Evolutionary conservation across 2,329 filamentous ascomycete genomes (phyloP), one percentile per base, ranked within the genome.

Genomic region (Taxawa tesnikishii): DNA sequence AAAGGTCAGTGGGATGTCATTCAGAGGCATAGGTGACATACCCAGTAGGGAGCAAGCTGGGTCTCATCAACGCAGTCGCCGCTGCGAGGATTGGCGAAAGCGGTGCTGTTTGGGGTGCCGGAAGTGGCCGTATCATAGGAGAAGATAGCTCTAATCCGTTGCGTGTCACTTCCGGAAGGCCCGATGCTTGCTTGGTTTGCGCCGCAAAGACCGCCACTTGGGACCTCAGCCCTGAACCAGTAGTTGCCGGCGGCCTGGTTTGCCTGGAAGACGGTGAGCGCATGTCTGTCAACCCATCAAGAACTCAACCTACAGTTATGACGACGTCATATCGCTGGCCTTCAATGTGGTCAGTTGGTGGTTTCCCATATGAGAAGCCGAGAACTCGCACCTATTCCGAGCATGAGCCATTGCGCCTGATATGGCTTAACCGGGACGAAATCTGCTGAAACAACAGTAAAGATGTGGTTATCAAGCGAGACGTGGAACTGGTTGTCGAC

Each of bases 251-350:
- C 43, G 4, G 58, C 50, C 39, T 63, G 59, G 34, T 63, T 60
- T 16, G 61, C 58, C 28, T 46, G 44, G 14, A n/a, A n/a, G n/a
- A n/a, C n/a, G n/a, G n/a, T n/a, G n/a, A n/a, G n/a, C n/a, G n/a
- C n/a, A n/a, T n/a, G n/a, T n/a, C n/a, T n/a, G n/a, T n/a, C n/a
- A n/a, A n/a, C n/a, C n/a, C n/a, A n/a, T n/a, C n/a, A n/a, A n/a
- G n/a, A n/a, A n/a, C n/a, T n/a, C n/a, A n/a, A n/a, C n/a, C n/a
- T n/a, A n/a, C n/a, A n/a, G 45, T 54, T 43, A 66, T 55, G 32
- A 65, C 47, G 4, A 65, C 59, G 31, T 66, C 61, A 48, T 63
- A 63, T 4, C 62, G 54, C 39, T 65, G 61, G 29, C 59, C 58
- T 23, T 23, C 19, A 23, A n/a, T 8, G n/a, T n/a, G n/a, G n/a